Percentiles rank a stretch among this genome's conserved stretches.
Evolutionary conservation across 2,329 filamentous ascomycete species (phyloP).

Genomic region (Capronia americana): DNA sequence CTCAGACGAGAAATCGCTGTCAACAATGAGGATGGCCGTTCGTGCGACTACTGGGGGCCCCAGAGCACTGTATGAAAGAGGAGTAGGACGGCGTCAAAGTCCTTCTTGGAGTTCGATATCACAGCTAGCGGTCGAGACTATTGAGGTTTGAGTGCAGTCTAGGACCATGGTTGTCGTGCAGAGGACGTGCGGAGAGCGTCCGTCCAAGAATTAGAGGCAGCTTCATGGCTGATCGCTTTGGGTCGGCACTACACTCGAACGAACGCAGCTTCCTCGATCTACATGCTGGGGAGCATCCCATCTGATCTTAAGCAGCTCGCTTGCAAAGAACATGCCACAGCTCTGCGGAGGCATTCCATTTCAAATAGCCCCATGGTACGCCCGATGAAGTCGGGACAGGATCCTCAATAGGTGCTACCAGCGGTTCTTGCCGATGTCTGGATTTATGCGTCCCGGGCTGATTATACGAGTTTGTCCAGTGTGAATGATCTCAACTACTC

Average conservation of each 20-base stretch:
- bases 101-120: neutral
- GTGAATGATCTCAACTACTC: neutral
- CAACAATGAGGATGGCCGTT: neutral
- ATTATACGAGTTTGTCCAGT: neutral
- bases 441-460: neutral
- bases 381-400: neutral
- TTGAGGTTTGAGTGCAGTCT: neutral
- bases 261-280: neutral
- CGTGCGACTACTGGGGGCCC: neutral
- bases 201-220: neutral
- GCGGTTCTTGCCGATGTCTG: neutral
- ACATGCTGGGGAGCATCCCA: neutral
- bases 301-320: neutral
- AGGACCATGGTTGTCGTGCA: neutral
- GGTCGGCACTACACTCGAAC: neutral
- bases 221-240: neutral
- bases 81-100: neutral
- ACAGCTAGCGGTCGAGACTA: neutral
- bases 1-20: neutral
- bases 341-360: neutral
- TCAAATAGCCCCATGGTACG: neutral
- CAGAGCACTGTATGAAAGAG: neutral
- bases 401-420: neutral
- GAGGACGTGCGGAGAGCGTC: neutral
- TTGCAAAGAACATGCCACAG: neutral